phyloP scores from a whole-genome alignment of 495 filamentous ascomycete genomes.

The Halenospora varia region DNA sequence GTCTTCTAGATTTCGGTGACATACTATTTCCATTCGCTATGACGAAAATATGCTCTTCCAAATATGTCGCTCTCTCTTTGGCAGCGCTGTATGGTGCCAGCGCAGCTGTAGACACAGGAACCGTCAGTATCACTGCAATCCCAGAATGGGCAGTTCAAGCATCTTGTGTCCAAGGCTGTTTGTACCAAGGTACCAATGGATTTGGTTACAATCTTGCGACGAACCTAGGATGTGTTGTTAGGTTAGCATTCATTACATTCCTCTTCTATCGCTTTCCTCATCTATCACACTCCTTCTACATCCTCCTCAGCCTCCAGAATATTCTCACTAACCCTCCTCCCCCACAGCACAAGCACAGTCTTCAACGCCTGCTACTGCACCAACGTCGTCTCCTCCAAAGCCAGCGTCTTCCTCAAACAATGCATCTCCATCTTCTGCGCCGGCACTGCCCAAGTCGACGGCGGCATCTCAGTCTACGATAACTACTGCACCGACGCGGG shows the following conservation, averaged over 20 bases:
- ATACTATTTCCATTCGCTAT: too few species aligned
- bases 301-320: too few species aligned
- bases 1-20: neutral
- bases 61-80: neutral
- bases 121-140: neutral
- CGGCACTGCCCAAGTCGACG: neutral
- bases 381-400: neutral
- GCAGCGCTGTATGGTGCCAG: neutral
- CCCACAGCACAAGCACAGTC: too few species aligned
- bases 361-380: slow-evolving; percentile 5
- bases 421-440: neutral
- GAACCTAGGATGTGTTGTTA: neutral
- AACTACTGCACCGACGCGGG: slow-evolving; percentile 17
- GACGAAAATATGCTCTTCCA: too few species aligned
- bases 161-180: neutral
- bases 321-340: too few species aligned
- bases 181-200: neutral
- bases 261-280: neutral
- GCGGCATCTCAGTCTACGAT: slow-evolving; percentile 16
- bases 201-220: too few species aligned
- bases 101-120: neutral
- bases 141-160: neutral
- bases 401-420: neutral
- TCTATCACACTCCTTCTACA: too few species aligned
- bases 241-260: neutral